Evolutionary conservation across 1,139 yeast species (phyloP).

Genomic region (Debaryomyces sp.): DNA sequence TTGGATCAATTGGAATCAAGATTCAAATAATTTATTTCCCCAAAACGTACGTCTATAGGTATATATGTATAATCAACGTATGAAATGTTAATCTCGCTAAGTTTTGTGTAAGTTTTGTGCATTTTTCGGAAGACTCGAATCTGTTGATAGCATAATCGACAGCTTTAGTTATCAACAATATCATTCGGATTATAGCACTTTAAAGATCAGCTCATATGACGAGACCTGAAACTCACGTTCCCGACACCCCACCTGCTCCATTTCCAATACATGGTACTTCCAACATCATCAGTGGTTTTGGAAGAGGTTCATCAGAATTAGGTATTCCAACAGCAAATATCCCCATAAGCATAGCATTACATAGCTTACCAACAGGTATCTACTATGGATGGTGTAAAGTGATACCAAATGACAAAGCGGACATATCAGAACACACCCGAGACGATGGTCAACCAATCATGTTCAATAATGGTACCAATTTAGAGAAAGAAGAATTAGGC

Average conservation of each 20-base stretch:
- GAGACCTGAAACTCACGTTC: conserved; percentile 40
- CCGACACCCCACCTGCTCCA: conserved; percentile 56
- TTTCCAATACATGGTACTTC: conserved; percentile 66
- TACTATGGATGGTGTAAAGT: conserved; percentile 83
- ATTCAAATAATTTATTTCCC: conserved; percentile 37
- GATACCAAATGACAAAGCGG: conserved; percentile 19
- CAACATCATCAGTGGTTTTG: conserved; percentile 82
- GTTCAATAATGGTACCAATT: conserved; percentile 62
- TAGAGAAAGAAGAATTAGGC: conserved; percentile 42
- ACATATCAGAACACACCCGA: conserved; percentile 24
- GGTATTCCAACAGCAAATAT: conserved; percentile 97
- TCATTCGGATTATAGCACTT: neutral
- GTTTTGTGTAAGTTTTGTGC: conserved; percentile 5
- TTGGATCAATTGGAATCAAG: conserved; percentile 76
- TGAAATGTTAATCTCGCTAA: neutral
- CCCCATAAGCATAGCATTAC: conserved; percentile 56
- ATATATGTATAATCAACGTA: neutral
- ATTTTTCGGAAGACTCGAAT: neutral
- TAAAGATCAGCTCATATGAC: conserved; percentile 7
- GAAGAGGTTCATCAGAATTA: conserved; percentile 90
- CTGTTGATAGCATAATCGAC: neutral
- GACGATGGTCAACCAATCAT: conserved; percentile 49
- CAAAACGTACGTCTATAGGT: neutral
- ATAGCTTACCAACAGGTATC: conserved; percentile 72
- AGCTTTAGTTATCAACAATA: neutral